These are phyloP conservation scores for Bruguiera parviflora DNA, from an alignment of 345 rosid genomes.

Conservation along the genomic window DNA sequence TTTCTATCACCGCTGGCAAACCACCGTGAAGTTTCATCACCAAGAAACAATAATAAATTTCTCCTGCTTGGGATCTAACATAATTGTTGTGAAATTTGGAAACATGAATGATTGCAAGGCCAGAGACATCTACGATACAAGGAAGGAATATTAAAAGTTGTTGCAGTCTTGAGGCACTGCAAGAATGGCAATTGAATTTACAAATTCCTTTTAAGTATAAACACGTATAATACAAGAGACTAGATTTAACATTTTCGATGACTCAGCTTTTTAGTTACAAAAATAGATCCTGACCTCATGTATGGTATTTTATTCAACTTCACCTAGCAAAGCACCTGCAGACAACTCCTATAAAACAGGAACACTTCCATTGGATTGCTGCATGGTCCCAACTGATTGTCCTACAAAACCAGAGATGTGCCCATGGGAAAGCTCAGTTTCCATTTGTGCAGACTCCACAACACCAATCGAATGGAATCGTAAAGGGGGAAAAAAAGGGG, in stretches of 20 bases:
- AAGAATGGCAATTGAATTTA: not conserved
- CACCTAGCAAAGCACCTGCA: conserved; percentile 21
- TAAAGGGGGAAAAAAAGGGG: not conserved
- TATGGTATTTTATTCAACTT: conserved; percentile 34
- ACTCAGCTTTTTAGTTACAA: conserved; percentile 21
- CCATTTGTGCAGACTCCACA: not conserved
- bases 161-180: not conserved
- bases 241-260: conserved; percentile 27
- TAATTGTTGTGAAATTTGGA: not conserved
- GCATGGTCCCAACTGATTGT: conserved; percentile 32
- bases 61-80: not conserved
- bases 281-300: conserved; percentile 44
- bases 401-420: conserved; percentile 32
- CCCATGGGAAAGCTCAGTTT: conserved; percentile 2
- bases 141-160: not conserved
- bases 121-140: too few relatives aligned
- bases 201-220: conserved; percentile 21
- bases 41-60: not conserved
- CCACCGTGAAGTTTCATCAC: not conserved
- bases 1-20: too few relatives aligned
- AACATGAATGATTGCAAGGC: not conserved
- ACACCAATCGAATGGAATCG: not conserved
- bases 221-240: conserved; percentile 24
- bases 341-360: conserved; percentile 42
- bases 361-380: conserved; percentile 47